Conservation (phyloP, 1,139 yeast genomes). For the Magnusiomyces suaveolens region DNA sequence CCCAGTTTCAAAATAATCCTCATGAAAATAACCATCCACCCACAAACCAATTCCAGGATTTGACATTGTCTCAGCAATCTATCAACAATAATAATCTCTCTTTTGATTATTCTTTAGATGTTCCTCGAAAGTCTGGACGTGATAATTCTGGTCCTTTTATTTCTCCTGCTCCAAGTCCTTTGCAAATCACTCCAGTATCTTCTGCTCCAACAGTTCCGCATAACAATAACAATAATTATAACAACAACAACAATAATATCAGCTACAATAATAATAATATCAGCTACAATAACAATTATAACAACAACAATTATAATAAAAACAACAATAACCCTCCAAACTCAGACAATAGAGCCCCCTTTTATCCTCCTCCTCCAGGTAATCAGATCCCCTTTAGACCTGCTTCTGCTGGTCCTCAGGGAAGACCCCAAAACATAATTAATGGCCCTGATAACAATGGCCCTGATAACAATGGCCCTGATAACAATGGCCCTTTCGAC, state of each 20-base stretch:
- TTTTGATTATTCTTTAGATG: background rate
- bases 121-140: background rate
- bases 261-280: background rate
- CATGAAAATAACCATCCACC: background rate
- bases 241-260: background rate
- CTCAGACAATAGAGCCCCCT: background rate
- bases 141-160: background rate
- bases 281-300: background rate
- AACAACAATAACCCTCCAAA: background rate
- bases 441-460: background rate
- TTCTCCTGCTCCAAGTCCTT: background rate
- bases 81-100: background rate
- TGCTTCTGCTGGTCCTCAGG: conserved; percentile 2
- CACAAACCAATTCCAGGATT: background rate
- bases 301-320: background rate
- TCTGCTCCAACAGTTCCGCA: background rate
- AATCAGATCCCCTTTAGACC: background rate
- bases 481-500: background rate
- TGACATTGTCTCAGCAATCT: background rate
- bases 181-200: background rate
- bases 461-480: background rate
- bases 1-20: no score
- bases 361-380: background rate
- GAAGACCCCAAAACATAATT: background rate
- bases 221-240: background rate